phyloP scores from a whole-genome alignment of 2,329 filamentous ascomycete species.

The Epichloe glyceriae region DNA sequence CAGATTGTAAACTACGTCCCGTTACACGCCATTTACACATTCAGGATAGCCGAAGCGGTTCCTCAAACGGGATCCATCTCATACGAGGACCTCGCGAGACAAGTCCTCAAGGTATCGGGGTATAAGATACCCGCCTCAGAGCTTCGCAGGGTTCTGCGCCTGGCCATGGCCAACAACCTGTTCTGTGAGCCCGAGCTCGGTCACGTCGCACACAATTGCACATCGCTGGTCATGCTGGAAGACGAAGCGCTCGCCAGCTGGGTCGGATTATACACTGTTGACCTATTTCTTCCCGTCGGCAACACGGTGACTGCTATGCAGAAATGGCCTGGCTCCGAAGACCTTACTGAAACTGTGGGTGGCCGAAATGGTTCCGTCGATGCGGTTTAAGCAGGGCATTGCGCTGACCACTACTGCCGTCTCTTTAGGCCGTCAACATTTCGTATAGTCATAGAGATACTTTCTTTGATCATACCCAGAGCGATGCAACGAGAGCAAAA shows the following conservation, averaged over 20 bases:
- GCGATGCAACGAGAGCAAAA: slow-evolving; percentile 13
- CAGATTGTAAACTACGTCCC: slow-evolving; percentile 16
- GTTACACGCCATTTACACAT: slow-evolving; percentile 19
- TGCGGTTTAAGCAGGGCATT: no score
- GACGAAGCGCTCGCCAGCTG: slow-evolving; percentile 17
- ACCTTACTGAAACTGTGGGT: slow-evolving; percentile 19
- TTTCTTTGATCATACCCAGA: slow-evolving; percentile 18
- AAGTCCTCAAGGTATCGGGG: slow-evolving; percentile 19
- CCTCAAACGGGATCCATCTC: slow-evolving; percentile 15
- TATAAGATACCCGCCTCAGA: slow-evolving; percentile 21
- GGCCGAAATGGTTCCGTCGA: neutral
- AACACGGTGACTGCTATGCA: slow-evolving; percentile 21
- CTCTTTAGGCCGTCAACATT: slow-evolving; percentile 14
- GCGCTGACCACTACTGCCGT: no score
- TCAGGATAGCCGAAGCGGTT: slow-evolving; percentile 18
- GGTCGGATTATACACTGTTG: slow-evolving; percentile 17
- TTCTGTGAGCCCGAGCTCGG: slow-evolving; percentile 26
- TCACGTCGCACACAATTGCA: slow-evolving; percentile 25
- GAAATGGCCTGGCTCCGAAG: slow-evolving; percentile 23
- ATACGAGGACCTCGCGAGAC: slow-evolving; percentile 13
- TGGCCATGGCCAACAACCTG: slow-evolving; percentile 25
- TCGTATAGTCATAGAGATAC: slow-evolving; percentile 12
- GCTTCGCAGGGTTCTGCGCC: slow-evolving; percentile 24
- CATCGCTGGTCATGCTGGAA: slow-evolving; percentile 18
- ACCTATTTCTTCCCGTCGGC: slow-evolving; percentile 18